Evolutionary conservation across 2,329 filamentous ascomycete species (phyloP).

Genomic region (Colletotrichum lindemuthianum): DNA sequence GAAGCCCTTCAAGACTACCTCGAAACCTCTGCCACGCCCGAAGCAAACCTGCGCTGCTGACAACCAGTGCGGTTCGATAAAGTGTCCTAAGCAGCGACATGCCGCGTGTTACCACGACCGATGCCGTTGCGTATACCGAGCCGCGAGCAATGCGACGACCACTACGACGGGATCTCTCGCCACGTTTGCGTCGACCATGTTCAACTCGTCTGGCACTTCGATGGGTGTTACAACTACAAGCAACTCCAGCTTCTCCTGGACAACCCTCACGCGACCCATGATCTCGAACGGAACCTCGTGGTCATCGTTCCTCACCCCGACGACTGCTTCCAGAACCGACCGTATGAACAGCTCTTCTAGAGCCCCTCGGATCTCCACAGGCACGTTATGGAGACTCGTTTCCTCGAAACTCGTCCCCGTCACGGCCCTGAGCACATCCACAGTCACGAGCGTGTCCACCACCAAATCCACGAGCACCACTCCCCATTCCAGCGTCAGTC

Average conservation of each 20-base stretch:
- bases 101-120: constrained; percentile 5
- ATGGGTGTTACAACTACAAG: too few relatives aligned
- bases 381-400: neutral
- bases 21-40: neutral
- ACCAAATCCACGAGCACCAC: neutral
- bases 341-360: neutral
- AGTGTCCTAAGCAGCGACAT: neutral
- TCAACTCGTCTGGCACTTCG: too few relatives aligned
- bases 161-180: too few relatives aligned
- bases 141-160: too few relatives aligned
- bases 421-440: neutral
- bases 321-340: neutral
- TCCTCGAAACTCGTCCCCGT: neutral
- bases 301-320: too few relatives aligned
- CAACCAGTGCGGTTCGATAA: constrained; percentile 3
- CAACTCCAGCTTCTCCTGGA: too few relatives aligned
- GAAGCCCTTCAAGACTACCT: neutral
- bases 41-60: constrained; percentile 5
- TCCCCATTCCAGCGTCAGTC: neutral
- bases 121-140: constrained; percentile 2
- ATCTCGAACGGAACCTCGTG: too few relatives aligned
- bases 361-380: neutral
- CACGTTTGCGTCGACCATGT: too few relatives aligned
- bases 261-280: too few relatives aligned
- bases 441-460: neutral